A percentile compares a stretch with the other conserved stretches of the same genome.
Evolutionary conservation across 2,329 filamentous ascomycete species (phyloP).

Genomic region (Pseudogymnoascus verrucosus): DNA sequence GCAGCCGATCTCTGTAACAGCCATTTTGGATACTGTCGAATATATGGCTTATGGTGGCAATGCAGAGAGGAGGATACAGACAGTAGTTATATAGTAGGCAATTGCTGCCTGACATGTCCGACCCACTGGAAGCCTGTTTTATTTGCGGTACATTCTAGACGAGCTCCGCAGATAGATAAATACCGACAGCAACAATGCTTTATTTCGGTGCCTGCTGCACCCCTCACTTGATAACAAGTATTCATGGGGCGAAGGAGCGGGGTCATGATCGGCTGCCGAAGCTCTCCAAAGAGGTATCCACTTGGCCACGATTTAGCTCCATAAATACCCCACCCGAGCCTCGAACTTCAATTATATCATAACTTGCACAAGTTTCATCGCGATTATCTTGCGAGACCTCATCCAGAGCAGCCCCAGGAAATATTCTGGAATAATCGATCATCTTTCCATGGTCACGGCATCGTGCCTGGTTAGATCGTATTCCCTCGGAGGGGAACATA

Average conservation of each 20-base stretch:
- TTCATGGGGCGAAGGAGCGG: neutral
- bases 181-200: neutral
- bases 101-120: neutral
- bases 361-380: neutral
- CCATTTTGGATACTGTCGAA: conserved; percentile 10
- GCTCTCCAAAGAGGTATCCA: neutral
- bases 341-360: neutral
- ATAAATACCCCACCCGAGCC: neutral
- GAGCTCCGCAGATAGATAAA: neutral
- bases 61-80: too few relatives aligned
- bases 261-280: neutral
- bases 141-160: neutral
- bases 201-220: neutral
- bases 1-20: conserved; percentile 19
- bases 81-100: neutral
- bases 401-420: neutral
- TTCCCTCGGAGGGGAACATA: neutral
- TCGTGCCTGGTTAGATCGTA: neutral
- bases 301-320: neutral
- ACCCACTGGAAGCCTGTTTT: neutral
- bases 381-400: neutral
- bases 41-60: neutral
- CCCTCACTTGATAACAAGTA: neutral
- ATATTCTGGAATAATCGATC: neutral
- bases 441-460: neutral